Conservation (phyloP, 495 filamentous ascomycete species). For the Hypoxylon rickii region DNA sequence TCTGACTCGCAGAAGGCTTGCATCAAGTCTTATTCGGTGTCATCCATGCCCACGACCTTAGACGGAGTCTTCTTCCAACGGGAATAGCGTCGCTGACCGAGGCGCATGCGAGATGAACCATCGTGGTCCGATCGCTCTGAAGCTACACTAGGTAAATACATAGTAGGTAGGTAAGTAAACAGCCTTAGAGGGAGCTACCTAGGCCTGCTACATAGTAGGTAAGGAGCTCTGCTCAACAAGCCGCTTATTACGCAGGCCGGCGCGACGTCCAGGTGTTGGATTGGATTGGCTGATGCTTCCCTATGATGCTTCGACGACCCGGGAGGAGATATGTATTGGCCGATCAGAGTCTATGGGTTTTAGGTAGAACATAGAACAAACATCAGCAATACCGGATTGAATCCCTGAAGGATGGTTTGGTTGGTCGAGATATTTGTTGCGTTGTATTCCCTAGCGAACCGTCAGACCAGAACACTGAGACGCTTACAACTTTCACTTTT, state of each 20-base stretch:
- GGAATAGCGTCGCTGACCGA: conserved; percentile 32
- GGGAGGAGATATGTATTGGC: conserved; percentile 21
- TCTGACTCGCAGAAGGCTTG: conserved; percentile 37
- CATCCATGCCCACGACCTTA: conserved; percentile 30
- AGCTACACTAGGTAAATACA: conserved; percentile 7
- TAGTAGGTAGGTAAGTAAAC: background rate
- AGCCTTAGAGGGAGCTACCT: too few species aligned
- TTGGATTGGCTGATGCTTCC: too few species aligned
- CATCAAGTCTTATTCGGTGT: conserved; percentile 26
- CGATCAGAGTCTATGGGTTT: conserved; percentile 24
- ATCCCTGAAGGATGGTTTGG: conserved; percentile 22
- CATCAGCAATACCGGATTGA: conserved; percentile 29
- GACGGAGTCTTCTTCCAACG: conserved; percentile 21
- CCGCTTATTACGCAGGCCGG: conserved; percentile 14
- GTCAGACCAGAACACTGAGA: conserved; percentile 6
- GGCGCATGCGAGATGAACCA: conserved; percentile 25
- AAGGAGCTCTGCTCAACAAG: conserved; percentile 10
- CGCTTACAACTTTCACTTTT: background rate
- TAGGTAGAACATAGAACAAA: conserved; percentile 17
- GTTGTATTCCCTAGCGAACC: conserved; percentile 22
- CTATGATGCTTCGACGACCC: conserved; percentile 19
- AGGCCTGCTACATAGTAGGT: background rate
- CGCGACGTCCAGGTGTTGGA: conserved; percentile 13
- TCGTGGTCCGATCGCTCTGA: conserved; percentile 21
- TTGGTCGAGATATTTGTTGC: conserved; percentile 29